Evolutionary conservation across 108 stramenopile species (phyloP), one percentile per base, ranked within the genome.

Genomic region (Pseudonitzschia delicatissima): DNA sequence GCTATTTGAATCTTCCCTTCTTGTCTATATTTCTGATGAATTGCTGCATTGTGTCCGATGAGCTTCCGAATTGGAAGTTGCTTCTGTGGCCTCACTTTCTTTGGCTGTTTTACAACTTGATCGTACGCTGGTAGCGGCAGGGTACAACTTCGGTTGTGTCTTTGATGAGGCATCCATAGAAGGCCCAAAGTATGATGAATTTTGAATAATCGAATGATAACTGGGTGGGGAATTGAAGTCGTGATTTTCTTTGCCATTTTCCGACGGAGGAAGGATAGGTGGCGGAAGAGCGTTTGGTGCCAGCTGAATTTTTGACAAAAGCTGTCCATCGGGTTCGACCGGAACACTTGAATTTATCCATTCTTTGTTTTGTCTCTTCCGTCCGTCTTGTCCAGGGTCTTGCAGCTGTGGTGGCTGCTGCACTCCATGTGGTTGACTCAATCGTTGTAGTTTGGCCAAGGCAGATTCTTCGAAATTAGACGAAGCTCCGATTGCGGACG

Each of bases 1-100:
- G 81, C 79, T 23, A 92, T 67, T 62, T 81, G 73, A 59, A 91
- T 88, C 35, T 67, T 71, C 32, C 58, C 84, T 26, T 60, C 45
- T 18, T 76, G 68, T 37, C 52, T 51, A n/a, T 78, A 77, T 18
- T 73, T 60, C 28, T 71, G 45, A 21, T 86, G 77, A 49, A 68
- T 37, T 3, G 40, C 45, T 15, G 45, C 52, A 27, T 48, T 69
- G 26, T 74, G 64, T 21, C 64, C 45, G n/a, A 65, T 58, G 4
- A 66, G 45, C 34, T 76, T 42, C 45, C 73, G 79, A 59, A 80
- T 48, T 2, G 68, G 32, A 2, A 71, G 13, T 32, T 40, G 18
- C 45, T 51, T 64, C 37, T 65, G 57, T 5, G 60, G 37, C 18
- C 1, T 59, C 7, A 3, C 18, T 18, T 39, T 45, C 44, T 73